Conservation (phyloP, 1,284 basidiomycete species). For the Rhodotorula sp. region DNA sequence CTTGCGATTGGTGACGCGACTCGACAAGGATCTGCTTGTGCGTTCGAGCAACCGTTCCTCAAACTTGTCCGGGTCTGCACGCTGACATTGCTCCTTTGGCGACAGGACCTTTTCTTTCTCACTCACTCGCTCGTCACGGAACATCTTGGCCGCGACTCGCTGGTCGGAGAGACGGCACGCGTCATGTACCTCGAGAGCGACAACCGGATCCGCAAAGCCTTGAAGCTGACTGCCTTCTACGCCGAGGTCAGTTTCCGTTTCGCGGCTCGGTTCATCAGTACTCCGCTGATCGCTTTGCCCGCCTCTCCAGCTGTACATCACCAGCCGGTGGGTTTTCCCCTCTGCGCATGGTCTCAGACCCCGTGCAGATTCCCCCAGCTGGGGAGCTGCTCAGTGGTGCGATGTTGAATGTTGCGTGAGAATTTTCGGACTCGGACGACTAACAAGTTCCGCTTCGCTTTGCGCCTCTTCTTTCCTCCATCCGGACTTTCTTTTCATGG, state of each 20-base stretch:
- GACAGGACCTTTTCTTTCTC: slow-evolving; percentile 26
- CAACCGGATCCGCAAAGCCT: slow-evolving; percentile 18
- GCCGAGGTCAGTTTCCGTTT: slow-evolving; percentile 2
- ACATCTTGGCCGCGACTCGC: slow-evolving; percentile 12
- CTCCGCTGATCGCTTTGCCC: too few relatives aligned
- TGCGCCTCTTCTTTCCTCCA: not conserved
- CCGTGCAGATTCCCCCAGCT: not conserved
- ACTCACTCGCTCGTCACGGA: slow-evolving; percentile 25
- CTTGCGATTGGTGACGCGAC: slow-evolving; percentile 30
- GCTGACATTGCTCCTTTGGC: not conserved
- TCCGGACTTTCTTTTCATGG: not conserved
- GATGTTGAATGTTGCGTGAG: not conserved
- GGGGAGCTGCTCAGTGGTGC: not conserved
- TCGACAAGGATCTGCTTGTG: slow-evolving; percentile 28
- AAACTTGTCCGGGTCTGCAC: not conserved
- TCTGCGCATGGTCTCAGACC: not conserved
- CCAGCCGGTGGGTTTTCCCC: not conserved
- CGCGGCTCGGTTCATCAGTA: not conserved
- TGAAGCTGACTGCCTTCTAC: slow-evolving; percentile 32
- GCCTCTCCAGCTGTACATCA: slow-evolving; percentile 14
- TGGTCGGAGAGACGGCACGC: not conserved
- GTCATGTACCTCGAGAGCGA: slow-evolving; percentile 20
- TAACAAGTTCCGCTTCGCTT: not conserved
- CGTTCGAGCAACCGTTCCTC: not conserved
- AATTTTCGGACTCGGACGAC: too few relatives aligned